These are phyloP conservation scores for Colletotrichum incanum DNA, from an alignment of 2,329 filamentous ascomycete species.

Conservation along the genomic window DNA sequence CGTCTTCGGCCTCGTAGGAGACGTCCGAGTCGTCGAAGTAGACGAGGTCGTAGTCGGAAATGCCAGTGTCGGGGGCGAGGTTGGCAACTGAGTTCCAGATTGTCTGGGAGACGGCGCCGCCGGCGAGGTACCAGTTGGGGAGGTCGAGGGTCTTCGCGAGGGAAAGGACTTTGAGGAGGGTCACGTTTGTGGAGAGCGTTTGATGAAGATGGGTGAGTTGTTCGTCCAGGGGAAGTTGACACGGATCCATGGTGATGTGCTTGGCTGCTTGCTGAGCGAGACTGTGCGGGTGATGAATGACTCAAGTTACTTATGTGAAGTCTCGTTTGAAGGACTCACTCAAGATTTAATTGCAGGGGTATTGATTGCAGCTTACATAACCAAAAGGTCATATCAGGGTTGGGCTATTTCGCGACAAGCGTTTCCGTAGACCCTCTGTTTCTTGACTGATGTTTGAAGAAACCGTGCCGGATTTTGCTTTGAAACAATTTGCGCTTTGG, in stretches of 20 bases:
- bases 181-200: slow-evolving; percentile 49
- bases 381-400: not conserved
- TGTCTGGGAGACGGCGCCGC: slow-evolving; percentile 55
- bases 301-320: not conserved
- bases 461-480: not conserved
- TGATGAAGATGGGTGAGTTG: slow-evolving; percentile 47
- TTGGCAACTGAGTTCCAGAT: slow-evolving; percentile 55
- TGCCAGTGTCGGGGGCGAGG: slow-evolving; percentile 51
- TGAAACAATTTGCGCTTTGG: not conserved
- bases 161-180: slow-evolving; percentile 49
- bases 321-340: not conserved
- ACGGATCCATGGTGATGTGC: not conserved
- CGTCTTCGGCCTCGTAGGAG: slow-evolving; percentile 56
- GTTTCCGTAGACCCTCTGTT: not conserved
- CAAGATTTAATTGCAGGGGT: not conserved
- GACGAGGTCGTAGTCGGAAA: slow-evolving; percentile 56
- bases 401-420: not conserved
- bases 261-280: not conserved
- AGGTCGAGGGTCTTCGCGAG: slow-evolving; percentile 48
- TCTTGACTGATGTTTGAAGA: not conserved
- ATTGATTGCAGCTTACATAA: slow-evolving; percentile 10
- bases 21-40: slow-evolving; percentile 54
- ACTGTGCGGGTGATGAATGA: not conserved
- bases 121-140: slow-evolving; percentile 56
- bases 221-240: slow-evolving; percentile 46